These are phyloP conservation scores for Coemansia aciculifera DNA, from an alignment of 192 early-diverging fungal genomes.

Conservation along the genomic window DNA sequence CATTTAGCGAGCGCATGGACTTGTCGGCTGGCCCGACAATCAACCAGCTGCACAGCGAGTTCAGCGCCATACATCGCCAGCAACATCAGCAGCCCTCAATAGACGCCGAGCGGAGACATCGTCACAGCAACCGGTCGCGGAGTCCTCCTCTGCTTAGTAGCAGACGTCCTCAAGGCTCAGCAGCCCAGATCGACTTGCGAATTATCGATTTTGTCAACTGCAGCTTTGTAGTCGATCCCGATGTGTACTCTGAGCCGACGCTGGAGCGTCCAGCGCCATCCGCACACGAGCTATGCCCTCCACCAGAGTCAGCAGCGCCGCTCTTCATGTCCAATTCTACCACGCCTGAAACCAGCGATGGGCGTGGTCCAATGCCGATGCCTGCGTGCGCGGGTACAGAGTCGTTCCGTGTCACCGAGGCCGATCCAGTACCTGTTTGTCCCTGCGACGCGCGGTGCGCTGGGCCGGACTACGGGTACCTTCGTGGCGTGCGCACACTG, in stretches of 20 bases:
- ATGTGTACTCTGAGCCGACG: slow-evolving; percentile 47
- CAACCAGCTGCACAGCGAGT: neutral
- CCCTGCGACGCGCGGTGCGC: slow-evolving; percentile 42
- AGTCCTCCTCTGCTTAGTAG: neutral
- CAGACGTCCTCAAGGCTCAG: neutral
- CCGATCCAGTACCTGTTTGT: slow-evolving; percentile 33
- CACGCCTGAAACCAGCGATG: neutral
- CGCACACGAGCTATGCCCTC: slow-evolving; percentile 41
- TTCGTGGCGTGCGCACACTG: slow-evolving; percentile 53
- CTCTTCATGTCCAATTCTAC: slow-evolving; percentile 12
- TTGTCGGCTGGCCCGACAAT: slow-evolving; percentile 9
- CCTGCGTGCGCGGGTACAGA: neutral
- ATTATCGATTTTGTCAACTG: slow-evolving; percentile 99
- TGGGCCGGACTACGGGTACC: slow-evolving; percentile 57
- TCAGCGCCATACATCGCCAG: neutral
- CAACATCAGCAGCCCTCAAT: neutral
- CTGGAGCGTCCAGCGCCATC: slow-evolving; percentile 46
- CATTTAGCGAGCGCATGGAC: slow-evolving; percentile 14
- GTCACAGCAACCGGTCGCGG: neutral
- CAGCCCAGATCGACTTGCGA: slow-evolving; percentile 69
- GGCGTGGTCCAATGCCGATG: neutral
- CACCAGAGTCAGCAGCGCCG: slow-evolving; percentile 17
- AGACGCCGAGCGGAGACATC: neutral
- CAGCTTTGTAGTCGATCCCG: slow-evolving; percentile 62
- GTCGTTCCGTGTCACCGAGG: slow-evolving; percentile 35